phyloP scores from a whole-genome alignment of 2,329 filamentous ascomycete species.

The Apiospora arundinis region DNA sequence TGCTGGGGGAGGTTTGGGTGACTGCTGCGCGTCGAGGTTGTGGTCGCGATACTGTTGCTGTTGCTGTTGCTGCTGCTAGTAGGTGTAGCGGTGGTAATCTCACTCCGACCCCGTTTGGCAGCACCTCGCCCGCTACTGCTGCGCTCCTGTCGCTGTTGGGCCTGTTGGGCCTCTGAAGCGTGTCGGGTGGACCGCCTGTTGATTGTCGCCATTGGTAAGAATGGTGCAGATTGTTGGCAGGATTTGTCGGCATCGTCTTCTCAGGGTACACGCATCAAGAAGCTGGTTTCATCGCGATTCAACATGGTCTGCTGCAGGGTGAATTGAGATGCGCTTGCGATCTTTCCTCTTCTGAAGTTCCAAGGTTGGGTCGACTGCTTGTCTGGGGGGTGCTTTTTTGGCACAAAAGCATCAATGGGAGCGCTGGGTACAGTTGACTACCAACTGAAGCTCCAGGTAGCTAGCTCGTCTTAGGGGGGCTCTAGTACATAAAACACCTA shows the following conservation, averaged over 20 bases:
- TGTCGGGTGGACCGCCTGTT: constrained; percentile 19
- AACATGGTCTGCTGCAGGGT: constrained; percentile 18
- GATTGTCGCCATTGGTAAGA: constrained; percentile 21
- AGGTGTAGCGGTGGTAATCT: constrained; percentile 9
- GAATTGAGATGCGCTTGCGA: constrained; percentile 15
- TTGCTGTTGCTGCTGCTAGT: constrained; percentile 16
- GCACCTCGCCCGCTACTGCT: constrained; percentile 14
- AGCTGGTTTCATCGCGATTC: constrained; percentile 18
- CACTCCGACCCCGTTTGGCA: constrained; percentile 11
- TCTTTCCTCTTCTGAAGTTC: constrained; percentile 18
- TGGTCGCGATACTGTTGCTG: constrained; percentile 18
- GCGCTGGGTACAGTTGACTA: constrained; percentile 1
- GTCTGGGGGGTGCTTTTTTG: background rate
- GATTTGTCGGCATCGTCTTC: background rate
- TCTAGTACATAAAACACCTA: constrained; percentile 10
- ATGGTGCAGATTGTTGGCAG: constrained; percentile 15
- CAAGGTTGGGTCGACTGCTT: constrained; percentile 6
- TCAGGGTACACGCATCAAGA: constrained; percentile 17
- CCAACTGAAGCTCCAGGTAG: constrained; percentile 16
- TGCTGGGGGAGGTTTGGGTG: constrained; percentile 39
- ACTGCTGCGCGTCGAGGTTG: constrained; percentile 25
- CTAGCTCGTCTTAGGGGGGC: constrained; percentile 6
- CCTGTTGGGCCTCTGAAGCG: constrained; percentile 1
- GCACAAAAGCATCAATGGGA: constrained; percentile 11
- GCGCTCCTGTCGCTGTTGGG: constrained; percentile 17